Percentiles rank a stretch among this genome's conserved stretches.
Evolutionary conservation across 2,329 filamentous ascomycete genomes (phyloP).

Genomic region (Botrytis galanthina): DNA sequence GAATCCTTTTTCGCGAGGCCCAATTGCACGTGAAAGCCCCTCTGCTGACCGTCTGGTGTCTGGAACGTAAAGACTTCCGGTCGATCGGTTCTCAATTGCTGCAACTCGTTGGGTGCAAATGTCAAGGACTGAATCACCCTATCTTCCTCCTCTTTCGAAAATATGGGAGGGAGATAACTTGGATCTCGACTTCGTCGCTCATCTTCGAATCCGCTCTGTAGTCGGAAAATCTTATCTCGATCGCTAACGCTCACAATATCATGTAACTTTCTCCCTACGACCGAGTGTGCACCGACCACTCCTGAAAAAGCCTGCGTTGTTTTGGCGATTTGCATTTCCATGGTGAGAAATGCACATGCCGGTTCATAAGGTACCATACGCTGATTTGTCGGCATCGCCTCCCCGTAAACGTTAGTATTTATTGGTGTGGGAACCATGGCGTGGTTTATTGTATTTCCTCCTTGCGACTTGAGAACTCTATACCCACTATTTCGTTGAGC

Average conservation of each 20-base stretch:
- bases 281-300: conserved; percentile 49
- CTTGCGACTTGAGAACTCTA: conserved; percentile 54
- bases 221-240: conserved; percentile 49
- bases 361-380: conserved; percentile 48
- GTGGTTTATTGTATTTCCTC: conserved; percentile 41
- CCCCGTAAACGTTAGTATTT: conserved; percentile 51
- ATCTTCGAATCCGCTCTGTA: conserved; percentile 54
- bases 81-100: conserved; percentile 51
- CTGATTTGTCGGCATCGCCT: conserved; percentile 28
- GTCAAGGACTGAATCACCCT: conserved; percentile 54
- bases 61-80: conserved; percentile 56
- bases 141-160: conserved; percentile 52
- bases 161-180: conserved; percentile 64
- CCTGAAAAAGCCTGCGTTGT: conserved; percentile 56
- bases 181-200: conserved; percentile 55
- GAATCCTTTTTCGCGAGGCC: conserved; percentile 60
- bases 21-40: conserved; percentile 51
- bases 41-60: conserved; percentile 50
- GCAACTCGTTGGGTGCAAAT: conserved; percentile 53
- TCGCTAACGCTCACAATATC: conserved; percentile 55
- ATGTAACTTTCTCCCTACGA: conserved; percentile 51
- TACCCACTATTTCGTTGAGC: conserved; percentile 48
- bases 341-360: conserved; percentile 54
- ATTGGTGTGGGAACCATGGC: conserved; percentile 46
- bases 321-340: conserved; percentile 57